Conservation (phyloP, 176 grass and related monocot genomes). For the Oryza punctata region DNA sequence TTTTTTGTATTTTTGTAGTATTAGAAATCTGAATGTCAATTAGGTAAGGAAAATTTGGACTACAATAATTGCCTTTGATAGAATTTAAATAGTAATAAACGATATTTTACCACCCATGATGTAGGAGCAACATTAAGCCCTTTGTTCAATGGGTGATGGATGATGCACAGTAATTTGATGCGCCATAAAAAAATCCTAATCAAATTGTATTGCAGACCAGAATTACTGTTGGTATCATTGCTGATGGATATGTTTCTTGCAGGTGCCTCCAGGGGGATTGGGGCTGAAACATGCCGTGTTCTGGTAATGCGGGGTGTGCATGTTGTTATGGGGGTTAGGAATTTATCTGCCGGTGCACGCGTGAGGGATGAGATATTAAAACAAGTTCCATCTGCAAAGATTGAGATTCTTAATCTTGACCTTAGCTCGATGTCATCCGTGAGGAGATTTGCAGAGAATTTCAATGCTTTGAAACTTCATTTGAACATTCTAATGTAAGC, state of each 20-base stretch:
- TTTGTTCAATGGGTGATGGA: too few relatives aligned
- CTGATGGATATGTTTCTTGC: neutral
- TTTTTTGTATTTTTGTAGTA: too few relatives aligned
- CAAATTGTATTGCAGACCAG: neutral
- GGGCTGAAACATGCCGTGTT: conserved; percentile 57
- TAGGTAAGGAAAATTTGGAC: too few relatives aligned
- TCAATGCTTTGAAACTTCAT: conserved; percentile 41
- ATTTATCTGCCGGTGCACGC: conserved; percentile 31
- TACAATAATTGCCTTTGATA: too few relatives aligned
- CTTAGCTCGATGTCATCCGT: conserved; percentile 59
- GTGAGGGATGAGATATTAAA: conserved; percentile 45
- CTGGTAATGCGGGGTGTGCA: conserved; percentile 58
- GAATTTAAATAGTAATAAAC: too few relatives aligned
- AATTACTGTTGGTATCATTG: neutral
- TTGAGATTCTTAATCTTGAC: conserved; percentile 61
- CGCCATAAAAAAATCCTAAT: too few relatives aligned
- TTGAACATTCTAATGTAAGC: conserved; percentile 71
- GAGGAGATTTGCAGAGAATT: conserved; percentile 49
- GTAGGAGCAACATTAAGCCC: too few relatives aligned
- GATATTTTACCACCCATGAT: too few relatives aligned
- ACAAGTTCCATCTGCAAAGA: conserved; percentile 37
- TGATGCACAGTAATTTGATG: too few relatives aligned
- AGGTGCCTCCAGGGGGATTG: conserved; percentile 74
- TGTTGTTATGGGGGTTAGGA: conserved; percentile 58
- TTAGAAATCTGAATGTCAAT: too few relatives aligned